A percentile compares a stretch with the other conserved stretches of the same genome.
phyloP scores from a whole-genome alignment of 2,329 filamentous ascomycete genomes.

The Alternaria sp. region DNA sequence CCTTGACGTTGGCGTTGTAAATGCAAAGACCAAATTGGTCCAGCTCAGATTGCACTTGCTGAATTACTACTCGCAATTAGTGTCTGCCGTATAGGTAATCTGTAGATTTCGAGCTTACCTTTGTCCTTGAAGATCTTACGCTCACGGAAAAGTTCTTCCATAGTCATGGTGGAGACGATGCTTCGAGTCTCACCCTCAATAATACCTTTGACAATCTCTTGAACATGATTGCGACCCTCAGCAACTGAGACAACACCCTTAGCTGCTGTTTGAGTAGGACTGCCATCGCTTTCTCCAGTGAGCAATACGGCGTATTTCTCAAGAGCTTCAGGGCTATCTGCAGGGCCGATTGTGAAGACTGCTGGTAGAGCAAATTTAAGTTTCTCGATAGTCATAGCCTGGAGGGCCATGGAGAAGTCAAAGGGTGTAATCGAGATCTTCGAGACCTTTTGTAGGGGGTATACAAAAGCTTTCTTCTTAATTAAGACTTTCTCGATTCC shows the following conservation, averaged over 20 bases:
- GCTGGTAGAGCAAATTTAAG: constrained; percentile 83
- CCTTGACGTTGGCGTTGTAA: constrained; percentile 82
- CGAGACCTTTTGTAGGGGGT: constrained; percentile 51
- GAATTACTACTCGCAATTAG: constrained; percentile 51
- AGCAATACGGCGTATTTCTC: constrained; percentile 85
- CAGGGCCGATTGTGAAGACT: constrained; percentile 85
- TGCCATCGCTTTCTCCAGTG: constrained; percentile 67
- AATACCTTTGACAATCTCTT: constrained; percentile 87
- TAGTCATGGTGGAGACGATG: constrained; percentile 87
- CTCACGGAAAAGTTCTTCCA: constrained; percentile 88
- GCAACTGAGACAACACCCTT: constrained; percentile 54
- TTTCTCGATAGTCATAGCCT: constrained; percentile 91
- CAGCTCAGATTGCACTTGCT: constrained; percentile 78
- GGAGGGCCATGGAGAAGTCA: constrained; percentile 82
- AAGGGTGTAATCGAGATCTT: constrained; percentile 72
- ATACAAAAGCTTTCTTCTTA: constrained; percentile 69
- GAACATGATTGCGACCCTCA: constrained; percentile 71
- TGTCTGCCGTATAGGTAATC: neutral
- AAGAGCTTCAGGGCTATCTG: constrained; percentile 74
- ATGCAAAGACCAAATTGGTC: constrained; percentile 76
- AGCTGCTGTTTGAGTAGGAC: constrained; percentile 42
- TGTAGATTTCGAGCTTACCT: neutral
- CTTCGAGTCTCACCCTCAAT: constrained; percentile 89
- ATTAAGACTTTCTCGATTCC: constrained; percentile 78
- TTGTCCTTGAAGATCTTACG: constrained; percentile 79